phyloP scores from a whole-genome alignment of 2,329 filamentous ascomycete species.

The Alternaria novae-zelandiae region DNA sequence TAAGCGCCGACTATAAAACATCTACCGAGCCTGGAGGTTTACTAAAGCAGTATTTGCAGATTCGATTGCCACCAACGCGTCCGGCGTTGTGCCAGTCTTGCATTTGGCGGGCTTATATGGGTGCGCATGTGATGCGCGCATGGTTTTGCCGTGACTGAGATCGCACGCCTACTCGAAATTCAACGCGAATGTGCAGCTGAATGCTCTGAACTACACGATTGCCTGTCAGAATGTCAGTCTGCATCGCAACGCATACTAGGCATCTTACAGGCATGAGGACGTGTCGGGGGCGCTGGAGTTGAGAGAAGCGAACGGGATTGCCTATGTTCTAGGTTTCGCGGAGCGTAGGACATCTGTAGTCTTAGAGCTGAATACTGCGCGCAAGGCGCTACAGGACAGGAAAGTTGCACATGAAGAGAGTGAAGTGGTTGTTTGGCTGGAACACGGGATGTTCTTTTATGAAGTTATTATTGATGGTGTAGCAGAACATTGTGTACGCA shows the following conservation, averaged over 20 bases:
- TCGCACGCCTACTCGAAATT: neutral
- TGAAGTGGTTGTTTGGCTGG: neutral
- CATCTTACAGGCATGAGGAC: neutral
- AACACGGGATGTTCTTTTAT: neutral
- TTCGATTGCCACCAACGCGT: neutral
- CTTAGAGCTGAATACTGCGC: rapidly evolving
- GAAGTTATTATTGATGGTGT: too few relatives aligned
- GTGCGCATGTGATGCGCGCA: neutral
- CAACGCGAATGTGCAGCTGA: neutral
- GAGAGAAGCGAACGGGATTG: neutral
- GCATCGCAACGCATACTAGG: neutral
- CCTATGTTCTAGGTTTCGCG: rapidly evolving
- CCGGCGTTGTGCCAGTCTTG: neutral
- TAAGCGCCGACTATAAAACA: neutral
- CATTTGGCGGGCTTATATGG: neutral
- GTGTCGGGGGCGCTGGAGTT: neutral
- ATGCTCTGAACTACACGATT: neutral
- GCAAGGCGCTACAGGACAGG: neutral
- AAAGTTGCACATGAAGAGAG: neutral
- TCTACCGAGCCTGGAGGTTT: neutral
- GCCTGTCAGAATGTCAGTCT: neutral
- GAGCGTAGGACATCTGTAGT: neutral
- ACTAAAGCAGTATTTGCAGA: neutral
- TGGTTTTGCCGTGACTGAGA: neutral
- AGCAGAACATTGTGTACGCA: neutral